A percentile compares a stretch with the other conserved stretches of the same genome.
phyloP scores from a whole-genome alignment of 140 eudicot species.

The Flaveria floridana region DNA sequence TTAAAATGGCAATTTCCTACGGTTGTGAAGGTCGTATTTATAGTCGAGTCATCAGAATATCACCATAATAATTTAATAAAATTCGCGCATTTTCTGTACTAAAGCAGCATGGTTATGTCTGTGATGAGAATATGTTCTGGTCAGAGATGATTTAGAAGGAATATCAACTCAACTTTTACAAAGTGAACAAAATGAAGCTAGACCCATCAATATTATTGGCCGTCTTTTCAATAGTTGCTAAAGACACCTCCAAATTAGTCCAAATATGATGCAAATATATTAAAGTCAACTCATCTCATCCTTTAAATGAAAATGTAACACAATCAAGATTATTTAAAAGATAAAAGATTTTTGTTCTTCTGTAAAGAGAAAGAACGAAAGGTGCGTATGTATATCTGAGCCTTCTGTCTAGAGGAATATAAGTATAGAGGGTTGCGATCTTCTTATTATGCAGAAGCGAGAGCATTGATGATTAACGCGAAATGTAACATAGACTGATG shows the following conservation, averaged over 20 bases:
- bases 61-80: slow-evolving; percentile 5
- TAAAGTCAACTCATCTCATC: neutral
- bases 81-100: slow-evolving; percentile 2
- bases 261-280: neutral
- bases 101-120: slow-evolving; percentile 12
- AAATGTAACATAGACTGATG: too few species aligned
- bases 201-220: slow-evolving; percentile 12
- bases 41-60: slow-evolving; percentile 7
- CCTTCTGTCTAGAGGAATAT: neutral
- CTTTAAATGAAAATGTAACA: neutral
- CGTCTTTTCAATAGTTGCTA: slow-evolving; percentile 4
- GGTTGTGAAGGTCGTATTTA: slow-evolving; percentile 29
- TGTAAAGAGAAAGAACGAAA: too few species aligned
- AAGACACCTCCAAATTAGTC: slow-evolving; percentile 9
- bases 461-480: neutral
- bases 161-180: slow-evolving; percentile 33
- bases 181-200: slow-evolving; percentile 20
- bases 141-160: slow-evolving; percentile 20
- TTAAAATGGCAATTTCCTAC: slow-evolving; percentile 12
- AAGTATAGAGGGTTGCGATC: neutral
- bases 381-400: neutral
- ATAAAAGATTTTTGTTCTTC: neutral
- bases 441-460: neutral
- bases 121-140: slow-evolving; percentile 24
- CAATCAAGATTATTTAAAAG: neutral